phyloP scores from a whole-genome alignment of 2,329 filamentous ascomycete genomes.

The Fusarium nurragi region DNA sequence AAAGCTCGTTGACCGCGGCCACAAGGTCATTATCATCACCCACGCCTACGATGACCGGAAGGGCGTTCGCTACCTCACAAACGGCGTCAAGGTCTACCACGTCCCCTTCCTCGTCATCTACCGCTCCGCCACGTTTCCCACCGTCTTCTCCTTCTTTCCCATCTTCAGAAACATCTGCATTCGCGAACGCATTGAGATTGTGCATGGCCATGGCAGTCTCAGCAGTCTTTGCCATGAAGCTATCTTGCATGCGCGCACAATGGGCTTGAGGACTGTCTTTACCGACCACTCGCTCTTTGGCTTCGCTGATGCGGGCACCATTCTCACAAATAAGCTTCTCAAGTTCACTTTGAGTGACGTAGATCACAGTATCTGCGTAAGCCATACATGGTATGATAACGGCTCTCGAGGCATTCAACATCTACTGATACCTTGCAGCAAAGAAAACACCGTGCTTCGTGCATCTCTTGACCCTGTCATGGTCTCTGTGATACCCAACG shows the following conservation, averaged over 20 bases:
- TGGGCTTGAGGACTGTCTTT: conserved; percentile 95
- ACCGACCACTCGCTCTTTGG: conserved; percentile 98
- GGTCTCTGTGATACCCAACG: conserved; percentile 98
- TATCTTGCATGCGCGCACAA: conserved; percentile 92
- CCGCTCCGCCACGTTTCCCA: conserved; percentile 91
- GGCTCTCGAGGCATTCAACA: background rate
- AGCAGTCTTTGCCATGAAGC: conserved; percentile 95
- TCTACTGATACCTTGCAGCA: conserved; percentile 63
- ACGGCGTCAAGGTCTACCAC: conserved; percentile 98
- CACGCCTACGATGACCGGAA: conserved; percentile 92
- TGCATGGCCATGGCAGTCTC: conserved; percentile 95
- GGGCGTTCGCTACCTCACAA: conserved; percentile 93
- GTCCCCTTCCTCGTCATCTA: conserved; percentile 97
- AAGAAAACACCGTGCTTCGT: conserved; percentile 95
- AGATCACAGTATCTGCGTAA: conserved; percentile 97
- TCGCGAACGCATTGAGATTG: conserved; percentile 93
- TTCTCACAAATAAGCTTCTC: conserved; percentile 94
- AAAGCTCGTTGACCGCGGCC: conserved; percentile 95
- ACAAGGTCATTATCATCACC: conserved; percentile 98
- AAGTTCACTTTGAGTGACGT: conserved; percentile 98
- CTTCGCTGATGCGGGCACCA: conserved; percentile 95
- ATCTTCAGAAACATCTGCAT: conserved; percentile 97
- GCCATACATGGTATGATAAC: conserved; percentile 84
- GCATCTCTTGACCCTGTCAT: conserved; percentile 95
- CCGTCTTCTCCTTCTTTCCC: conserved; percentile 98